A percentile compares a stretch with the other conserved stretches of the same genome.
These are phyloP conservation scores for Mycena amicta DNA, from an alignment of 768 basidiomycete genomes.

Conservation along the genomic window DNA sequence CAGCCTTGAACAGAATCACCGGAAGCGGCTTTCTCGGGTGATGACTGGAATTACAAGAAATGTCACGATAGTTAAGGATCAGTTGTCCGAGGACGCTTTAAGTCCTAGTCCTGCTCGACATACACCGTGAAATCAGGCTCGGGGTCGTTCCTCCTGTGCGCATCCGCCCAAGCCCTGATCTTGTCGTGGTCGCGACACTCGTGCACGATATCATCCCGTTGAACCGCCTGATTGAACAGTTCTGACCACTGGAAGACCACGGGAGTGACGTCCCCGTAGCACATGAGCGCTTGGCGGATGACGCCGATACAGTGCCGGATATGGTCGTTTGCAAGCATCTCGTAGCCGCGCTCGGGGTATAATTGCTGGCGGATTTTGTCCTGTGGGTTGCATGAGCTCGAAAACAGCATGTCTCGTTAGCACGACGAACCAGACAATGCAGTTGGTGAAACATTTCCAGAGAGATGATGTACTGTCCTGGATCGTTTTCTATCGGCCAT, in stretches of 20 bases:
- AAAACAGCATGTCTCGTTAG: background rate
- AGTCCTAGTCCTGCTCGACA: background rate
- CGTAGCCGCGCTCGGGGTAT: slow-evolving; percentile 25
- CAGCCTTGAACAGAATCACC: too few relatives aligned
- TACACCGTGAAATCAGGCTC: background rate
- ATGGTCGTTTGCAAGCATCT: slow-evolving; percentile 11
- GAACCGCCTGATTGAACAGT: background rate
- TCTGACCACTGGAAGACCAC: slow-evolving; percentile 22
- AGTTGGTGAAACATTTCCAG: slow-evolving; percentile 33
- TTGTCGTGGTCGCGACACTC: slow-evolving; percentile 14
- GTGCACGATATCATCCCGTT: slow-evolving; percentile 14
- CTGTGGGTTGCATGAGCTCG: background rate
- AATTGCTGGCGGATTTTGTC: slow-evolving; percentile 27
- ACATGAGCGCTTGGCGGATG: slow-evolving; percentile 16
- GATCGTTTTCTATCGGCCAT: slow-evolving; percentile 26
- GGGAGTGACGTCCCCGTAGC: slow-evolving; percentile 16
- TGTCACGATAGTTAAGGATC: too few relatives aligned
- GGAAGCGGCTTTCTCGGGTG: too few relatives aligned
- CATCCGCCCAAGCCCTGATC: slow-evolving; percentile 19
- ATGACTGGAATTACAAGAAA: too few relatives aligned
- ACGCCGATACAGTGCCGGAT: slow-evolving; percentile 16
- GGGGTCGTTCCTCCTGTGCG: background rate
- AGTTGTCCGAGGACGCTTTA: slow-evolving; percentile 20
- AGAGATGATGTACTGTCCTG: slow-evolving; percentile 26
- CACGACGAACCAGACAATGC: slow-evolving; percentile 30